These are phyloP conservation scores for Russula brevipes DNA, from an alignment of 768 basidiomycete species.

Conservation along the genomic window DNA sequence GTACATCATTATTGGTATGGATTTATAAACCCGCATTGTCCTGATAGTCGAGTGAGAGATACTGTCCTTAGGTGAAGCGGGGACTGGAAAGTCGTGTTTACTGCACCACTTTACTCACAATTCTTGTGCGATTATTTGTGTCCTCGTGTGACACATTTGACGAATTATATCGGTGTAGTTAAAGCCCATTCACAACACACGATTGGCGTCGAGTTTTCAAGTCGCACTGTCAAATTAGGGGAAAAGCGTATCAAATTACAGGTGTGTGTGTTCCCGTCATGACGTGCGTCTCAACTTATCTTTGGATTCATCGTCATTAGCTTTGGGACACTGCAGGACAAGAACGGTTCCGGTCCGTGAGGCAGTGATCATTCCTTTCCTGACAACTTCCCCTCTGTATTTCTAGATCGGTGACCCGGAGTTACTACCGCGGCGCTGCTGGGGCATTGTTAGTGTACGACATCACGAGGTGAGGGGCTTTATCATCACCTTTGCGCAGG, in stretches of 20 bases:
- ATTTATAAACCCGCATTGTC: background rate
- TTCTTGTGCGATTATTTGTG: slow-evolving; percentile 57
- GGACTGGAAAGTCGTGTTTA: slow-evolving; percentile 95
- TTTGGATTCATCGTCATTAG: slow-evolving; percentile 37
- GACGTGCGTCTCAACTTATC: background rate
- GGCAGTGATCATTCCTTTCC: slow-evolving; percentile 21
- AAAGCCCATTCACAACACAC: slow-evolving; percentile 97
- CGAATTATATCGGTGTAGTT: slow-evolving; percentile 46
- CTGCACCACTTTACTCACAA: slow-evolving; percentile 96
- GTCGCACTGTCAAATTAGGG: slow-evolving; percentile 85
- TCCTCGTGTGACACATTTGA: background rate
- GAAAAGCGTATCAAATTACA: slow-evolving; percentile 95
- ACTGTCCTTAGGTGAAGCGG: slow-evolving; percentile 72
- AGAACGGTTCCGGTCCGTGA: slow-evolving; percentile 77
- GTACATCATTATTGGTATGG: slow-evolving; percentile 89
- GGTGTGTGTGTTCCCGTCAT: slow-evolving; percentile 44
- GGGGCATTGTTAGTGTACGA: slow-evolving; percentile 92
- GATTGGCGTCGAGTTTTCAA: slow-evolving; percentile 97
- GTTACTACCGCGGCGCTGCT: slow-evolving; percentile 93
- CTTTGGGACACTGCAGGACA: slow-evolving; percentile 98
- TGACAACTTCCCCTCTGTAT: slow-evolving; percentile 14
- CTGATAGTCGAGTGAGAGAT: slow-evolving; percentile 1
- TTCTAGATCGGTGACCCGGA: slow-evolving; percentile 79
- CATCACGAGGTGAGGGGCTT: slow-evolving; percentile 65
- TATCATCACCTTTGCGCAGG: slow-evolving; percentile 26